Evolutionary conservation across 2,329 filamentous ascomycete genomes (phyloP).

Genomic region (Botryosphaeria agaves): DNA sequence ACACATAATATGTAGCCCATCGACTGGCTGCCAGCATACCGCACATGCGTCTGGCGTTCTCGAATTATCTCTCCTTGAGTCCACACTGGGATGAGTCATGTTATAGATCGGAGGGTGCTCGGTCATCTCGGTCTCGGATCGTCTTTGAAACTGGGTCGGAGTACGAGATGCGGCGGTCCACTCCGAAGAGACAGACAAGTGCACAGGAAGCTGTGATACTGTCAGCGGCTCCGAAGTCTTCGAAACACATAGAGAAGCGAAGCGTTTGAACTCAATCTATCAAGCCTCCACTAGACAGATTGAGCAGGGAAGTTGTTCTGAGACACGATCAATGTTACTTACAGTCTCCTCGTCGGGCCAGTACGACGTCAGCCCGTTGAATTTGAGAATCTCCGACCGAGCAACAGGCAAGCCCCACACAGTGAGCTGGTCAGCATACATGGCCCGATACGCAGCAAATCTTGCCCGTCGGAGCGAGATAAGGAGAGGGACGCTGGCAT

Average conservation of each 20-base stretch:
- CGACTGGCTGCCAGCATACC: conserved; percentile 11
- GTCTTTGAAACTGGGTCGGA: no score
- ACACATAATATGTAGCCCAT: conserved; percentile 12
- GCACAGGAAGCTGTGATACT: no score
- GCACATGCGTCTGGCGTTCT: not conserved
- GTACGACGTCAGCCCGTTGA: conserved; percentile 26
- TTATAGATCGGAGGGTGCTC: no score
- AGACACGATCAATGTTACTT: conserved; percentile 4
- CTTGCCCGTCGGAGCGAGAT: conserved; percentile 29
- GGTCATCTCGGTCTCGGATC: no score
- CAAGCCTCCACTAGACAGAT: not conserved
- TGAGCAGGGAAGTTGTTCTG: conserved; percentile 1
- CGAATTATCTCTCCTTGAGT: not conserved
- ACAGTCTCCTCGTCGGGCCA: conserved; percentile 6
- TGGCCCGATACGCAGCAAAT: conserved; percentile 34
- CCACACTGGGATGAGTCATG: no score
- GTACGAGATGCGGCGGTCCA: no score
- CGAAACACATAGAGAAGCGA: no score
- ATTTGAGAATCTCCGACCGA: conserved; percentile 40
- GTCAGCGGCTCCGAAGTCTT: no score
- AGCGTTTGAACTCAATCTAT: no score
- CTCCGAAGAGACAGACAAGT: no score
- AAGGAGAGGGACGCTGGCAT: conserved; percentile 28
- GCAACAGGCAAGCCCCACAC: conserved; percentile 38
- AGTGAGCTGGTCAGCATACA: conserved; percentile 41